These are phyloP conservation scores for Fusarium pilosicola DNA, from an alignment of 2,329 filamentous ascomycete genomes.

Conservation along the genomic window DNA sequence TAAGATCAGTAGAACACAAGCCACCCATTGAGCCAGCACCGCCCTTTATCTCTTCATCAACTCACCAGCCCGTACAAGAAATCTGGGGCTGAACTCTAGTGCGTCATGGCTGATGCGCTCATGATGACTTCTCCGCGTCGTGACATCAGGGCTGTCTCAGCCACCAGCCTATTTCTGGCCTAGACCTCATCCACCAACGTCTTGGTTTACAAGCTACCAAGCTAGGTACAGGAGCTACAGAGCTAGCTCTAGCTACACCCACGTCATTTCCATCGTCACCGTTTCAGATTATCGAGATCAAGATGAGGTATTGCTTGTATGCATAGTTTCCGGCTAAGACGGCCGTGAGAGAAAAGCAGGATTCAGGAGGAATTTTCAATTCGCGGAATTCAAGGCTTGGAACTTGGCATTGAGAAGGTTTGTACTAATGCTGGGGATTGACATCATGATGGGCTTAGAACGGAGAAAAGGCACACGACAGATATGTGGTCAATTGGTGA, in stretches of 20 bases:
- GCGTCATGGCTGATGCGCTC: slow-evolving; percentile 25
- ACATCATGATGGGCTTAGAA: slow-evolving; percentile 13
- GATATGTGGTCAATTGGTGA: background rate
- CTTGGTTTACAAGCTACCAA: background rate
- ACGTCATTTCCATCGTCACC: slow-evolving; percentile 26
- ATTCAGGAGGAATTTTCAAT: background rate
- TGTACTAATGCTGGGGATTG: background rate
- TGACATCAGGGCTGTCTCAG: slow-evolving; percentile 19
- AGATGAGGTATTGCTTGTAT: background rate
- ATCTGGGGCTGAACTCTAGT: slow-evolving; percentile 14
- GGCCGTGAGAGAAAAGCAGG: background rate
- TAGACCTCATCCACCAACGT: background rate
- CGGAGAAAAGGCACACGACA: background rate
- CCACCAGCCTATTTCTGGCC: slow-evolving; percentile 10
- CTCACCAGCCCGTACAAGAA: background rate
- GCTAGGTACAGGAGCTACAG: background rate
- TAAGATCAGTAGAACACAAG: background rate
- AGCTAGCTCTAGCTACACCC: background rate
- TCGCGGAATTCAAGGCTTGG: background rate
- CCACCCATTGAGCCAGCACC: slow-evolving; percentile 6
- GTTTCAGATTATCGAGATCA: slow-evolving; percentile 16
- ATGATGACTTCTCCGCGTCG: slow-evolving; percentile 17
- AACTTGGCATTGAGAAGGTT: background rate
- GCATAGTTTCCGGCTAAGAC: background rate
- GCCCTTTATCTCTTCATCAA: slow-evolving; percentile 1